These are phyloP conservation scores for Zygotorulaspora chibaensis DNA, from an alignment of 805 yeast genomes.

Conservation along the genomic window DNA sequence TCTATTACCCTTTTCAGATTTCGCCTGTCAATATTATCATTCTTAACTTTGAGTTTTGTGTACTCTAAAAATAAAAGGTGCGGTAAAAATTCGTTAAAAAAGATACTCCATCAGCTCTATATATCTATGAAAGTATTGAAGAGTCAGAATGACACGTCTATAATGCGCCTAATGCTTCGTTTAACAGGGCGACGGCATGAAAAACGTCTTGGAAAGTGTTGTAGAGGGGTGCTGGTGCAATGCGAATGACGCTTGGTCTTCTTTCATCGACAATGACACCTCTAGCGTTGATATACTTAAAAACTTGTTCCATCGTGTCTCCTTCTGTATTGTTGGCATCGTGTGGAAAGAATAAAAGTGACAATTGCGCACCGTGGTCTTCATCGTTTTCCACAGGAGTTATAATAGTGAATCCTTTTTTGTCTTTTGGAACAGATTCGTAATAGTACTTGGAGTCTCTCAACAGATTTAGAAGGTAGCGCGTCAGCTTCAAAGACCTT, in stretches of 20 bases:
- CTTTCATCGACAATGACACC: slow-evolving; percentile 87
- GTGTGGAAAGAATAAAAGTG: slow-evolving; percentile 60
- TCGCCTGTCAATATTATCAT: neutral
- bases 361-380: slow-evolving; percentile 78
- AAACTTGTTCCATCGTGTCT: slow-evolving; percentile 60
- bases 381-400: slow-evolving; percentile 56
- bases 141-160: neutral
- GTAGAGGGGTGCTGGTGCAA: slow-evolving; percentile 86
- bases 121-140: neutral
- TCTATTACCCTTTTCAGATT: slow-evolving; percentile 3
- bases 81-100: neutral
- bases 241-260: slow-evolving; percentile 80
- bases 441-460: slow-evolving; percentile 45
- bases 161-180: slow-evolving; percentile 36
- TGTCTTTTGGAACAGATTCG: slow-evolving; percentile 20
- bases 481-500: slow-evolving; percentile 56
- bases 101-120: neutral
- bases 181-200: slow-evolving; percentile 42
- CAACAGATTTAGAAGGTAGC: slow-evolving; percentile 49
- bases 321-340: slow-evolving; percentile 29
- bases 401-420: slow-evolving; percentile 56
- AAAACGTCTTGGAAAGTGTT: slow-evolving; percentile 67
- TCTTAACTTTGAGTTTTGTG: slow-evolving; percentile 7
- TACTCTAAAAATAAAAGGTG: neutral
- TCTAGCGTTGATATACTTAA: slow-evolving; percentile 41